phyloP scores from a whole-genome alignment of 805 yeast genomes.

The Metschnikowia baotianmanensis region DNA sequence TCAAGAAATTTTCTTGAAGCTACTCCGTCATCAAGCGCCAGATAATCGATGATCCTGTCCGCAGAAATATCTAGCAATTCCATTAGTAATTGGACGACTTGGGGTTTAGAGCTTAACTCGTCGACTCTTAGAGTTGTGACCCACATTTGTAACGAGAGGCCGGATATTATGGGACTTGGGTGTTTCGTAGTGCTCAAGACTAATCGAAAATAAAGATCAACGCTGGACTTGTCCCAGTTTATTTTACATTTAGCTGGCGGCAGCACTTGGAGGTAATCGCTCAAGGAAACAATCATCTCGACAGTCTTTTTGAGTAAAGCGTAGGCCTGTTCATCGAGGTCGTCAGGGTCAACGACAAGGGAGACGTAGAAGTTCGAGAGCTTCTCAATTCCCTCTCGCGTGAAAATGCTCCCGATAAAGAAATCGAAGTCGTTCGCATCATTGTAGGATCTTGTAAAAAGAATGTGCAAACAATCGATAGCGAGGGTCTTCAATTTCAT shows the following conservation, averaged over 20 bases:
- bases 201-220: constrained; percentile 64
- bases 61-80: constrained; percentile 74
- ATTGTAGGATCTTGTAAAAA: constrained; percentile 76
- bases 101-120: constrained; percentile 57
- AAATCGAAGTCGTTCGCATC: constrained; percentile 67
- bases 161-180: constrained; percentile 85
- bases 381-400: constrained; percentile 68
- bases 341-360: constrained; percentile 62
- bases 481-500: constrained; percentile 76
- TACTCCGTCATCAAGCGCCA: constrained; percentile 62
- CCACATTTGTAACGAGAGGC: constrained; percentile 92
- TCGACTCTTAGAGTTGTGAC: constrained; percentile 83
- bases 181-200: constrained; percentile 80
- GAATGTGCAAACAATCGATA: constrained; percentile 84
- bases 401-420: constrained; percentile 76
- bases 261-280: constrained; percentile 66
- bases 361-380: constrained; percentile 61
- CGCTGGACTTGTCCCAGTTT: constrained; percentile 57
- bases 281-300: constrained; percentile 85
- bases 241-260: constrained; percentile 35
- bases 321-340: constrained; percentile 75
- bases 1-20: constrained; percentile 64
- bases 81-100: constrained; percentile 57
- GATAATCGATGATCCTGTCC: constrained; percentile 71
- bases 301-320: constrained; percentile 85